These are phyloP conservation scores for Ormosia semicastrata DNA, from an alignment of 306 rosid species.

Conservation along the genomic window DNA sequence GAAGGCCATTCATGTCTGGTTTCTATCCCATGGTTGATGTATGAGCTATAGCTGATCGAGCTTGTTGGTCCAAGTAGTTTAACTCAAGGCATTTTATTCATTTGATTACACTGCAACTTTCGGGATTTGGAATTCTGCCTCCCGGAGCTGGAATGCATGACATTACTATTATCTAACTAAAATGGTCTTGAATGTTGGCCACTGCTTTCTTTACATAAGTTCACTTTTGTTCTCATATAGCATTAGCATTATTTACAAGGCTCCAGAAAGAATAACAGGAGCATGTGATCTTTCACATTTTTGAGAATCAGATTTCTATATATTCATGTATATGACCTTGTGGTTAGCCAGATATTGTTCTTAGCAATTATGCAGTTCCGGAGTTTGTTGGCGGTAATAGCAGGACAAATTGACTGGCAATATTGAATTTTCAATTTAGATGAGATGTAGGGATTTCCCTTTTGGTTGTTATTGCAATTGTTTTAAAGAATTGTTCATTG, in stretches of 20 bases:
- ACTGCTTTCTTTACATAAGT: slow-evolving; percentile 16
- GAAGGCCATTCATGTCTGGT: slow-evolving; percentile 48
- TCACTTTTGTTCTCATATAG: slow-evolving; percentile 26
- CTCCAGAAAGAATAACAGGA: slow-evolving; percentile 34
- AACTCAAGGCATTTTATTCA: slow-evolving; percentile 50
- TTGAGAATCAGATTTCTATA: slow-evolving; percentile 17
- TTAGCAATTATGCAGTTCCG: not conserved
- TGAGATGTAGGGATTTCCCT: not conserved
- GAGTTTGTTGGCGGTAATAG: not conserved
- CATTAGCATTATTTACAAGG: slow-evolving; percentile 31
- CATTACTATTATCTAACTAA: slow-evolving; percentile 32
- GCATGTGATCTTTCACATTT: slow-evolving; percentile 29
- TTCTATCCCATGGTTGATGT: slow-evolving; percentile 54
- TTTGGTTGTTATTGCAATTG: not conserved
- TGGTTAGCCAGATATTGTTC: not conserved
- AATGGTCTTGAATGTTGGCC: slow-evolving; percentile 27
- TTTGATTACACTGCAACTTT: slow-evolving; percentile 53
- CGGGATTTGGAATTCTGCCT: slow-evolving; percentile 43
- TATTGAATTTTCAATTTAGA: not conserved
- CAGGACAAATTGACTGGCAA: not conserved
- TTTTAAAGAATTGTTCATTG: not conserved
- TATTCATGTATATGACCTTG: slow-evolving; percentile 26
- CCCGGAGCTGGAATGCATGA: slow-evolving; percentile 37
- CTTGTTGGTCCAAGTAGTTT: slow-evolving; percentile 23
- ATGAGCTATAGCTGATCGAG: slow-evolving; percentile 26